phyloP scores from a whole-genome alignment of 306 rosid species.

The barrel medic (Medicago truncatula) region DNA sequence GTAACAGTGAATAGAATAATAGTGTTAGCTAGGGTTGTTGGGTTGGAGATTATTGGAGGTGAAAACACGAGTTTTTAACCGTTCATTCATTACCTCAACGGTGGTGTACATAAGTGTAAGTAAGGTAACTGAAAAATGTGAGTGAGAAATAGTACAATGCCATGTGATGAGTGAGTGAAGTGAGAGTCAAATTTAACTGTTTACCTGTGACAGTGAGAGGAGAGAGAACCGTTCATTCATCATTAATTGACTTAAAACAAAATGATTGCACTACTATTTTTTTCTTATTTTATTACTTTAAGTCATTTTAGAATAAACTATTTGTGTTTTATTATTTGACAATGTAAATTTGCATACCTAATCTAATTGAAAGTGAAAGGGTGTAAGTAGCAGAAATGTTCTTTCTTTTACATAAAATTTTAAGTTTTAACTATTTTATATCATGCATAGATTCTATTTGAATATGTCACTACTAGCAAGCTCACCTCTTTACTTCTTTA shows the following conservation, averaged over 20 bases:
- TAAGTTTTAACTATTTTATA: too few species aligned
- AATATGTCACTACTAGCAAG: too few species aligned
- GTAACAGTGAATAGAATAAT: neutral
- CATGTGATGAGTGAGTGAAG: neutral
- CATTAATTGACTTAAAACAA: neutral
- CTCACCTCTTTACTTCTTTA: too few species aligned
- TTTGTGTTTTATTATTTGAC: neutral
- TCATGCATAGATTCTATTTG: too few species aligned
- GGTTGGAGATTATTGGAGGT: too few species aligned
- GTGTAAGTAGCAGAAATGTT: neutral
- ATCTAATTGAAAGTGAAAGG: too few species aligned
- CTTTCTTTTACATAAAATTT: neutral
- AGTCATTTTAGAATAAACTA: too few species aligned
- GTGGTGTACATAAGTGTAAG: neutral
- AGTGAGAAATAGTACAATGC: neutral
- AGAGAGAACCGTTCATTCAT: neutral
- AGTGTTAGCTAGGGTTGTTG: neutral
- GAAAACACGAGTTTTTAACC: neutral
- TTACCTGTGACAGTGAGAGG: neutral
- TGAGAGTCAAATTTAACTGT: neutral
- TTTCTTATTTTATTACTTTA: too few species aligned
- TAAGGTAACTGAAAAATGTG: neutral
- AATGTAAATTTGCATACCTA: neutral
- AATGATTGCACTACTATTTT: too few species aligned
- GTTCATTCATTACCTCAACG: neutral